phyloP scores from a whole-genome alignment of 148 eudicot species.

The Rhododendron simsii region DNA sequence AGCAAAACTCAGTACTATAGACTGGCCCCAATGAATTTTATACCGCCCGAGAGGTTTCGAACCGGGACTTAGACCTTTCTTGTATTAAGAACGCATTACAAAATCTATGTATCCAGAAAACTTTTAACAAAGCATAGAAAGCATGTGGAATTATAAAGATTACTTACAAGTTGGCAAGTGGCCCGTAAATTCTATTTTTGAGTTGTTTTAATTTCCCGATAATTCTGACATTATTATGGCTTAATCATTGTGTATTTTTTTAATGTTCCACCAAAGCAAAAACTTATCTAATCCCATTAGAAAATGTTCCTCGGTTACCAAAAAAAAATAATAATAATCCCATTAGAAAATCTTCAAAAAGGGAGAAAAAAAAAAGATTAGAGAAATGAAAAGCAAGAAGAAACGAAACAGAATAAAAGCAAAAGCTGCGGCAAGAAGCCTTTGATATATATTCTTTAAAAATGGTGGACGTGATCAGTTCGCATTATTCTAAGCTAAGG shows the following conservation, averaged over 20 bases:
- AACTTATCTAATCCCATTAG: constrained; percentile 14
- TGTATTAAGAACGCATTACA: background rate
- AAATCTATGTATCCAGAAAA: background rate
- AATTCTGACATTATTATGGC: background rate
- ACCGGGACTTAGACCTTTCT: background rate
- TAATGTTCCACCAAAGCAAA: background rate
- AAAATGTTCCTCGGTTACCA: background rate
- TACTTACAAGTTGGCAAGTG: too few species aligned
- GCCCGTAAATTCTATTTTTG: background rate
- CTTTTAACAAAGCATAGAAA: background rate
- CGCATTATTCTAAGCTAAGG: constrained; percentile 20
- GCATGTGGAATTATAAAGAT: background rate
- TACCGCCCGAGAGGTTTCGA: background rate
- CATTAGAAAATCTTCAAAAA: constrained; percentile 21
- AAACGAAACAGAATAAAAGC: constrained; percentile 25
- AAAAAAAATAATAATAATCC: background rate
- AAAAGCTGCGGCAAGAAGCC: constrained; percentile 42
- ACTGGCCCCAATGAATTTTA: too few species aligned
- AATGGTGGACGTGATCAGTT: constrained; percentile 35
- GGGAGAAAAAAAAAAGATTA: background rate
- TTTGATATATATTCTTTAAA: constrained; percentile 19
- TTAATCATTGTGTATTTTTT: background rate
- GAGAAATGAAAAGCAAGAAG: background rate
- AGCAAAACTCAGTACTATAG: too few species aligned
- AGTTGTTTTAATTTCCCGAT: background rate